A percentile compares a stretch with the other conserved stretches of the same genome.
These are phyloP conservation scores for Galium porrigens DNA, from an alignment of 305 asterid species.

Conservation along the genomic window DNA sequence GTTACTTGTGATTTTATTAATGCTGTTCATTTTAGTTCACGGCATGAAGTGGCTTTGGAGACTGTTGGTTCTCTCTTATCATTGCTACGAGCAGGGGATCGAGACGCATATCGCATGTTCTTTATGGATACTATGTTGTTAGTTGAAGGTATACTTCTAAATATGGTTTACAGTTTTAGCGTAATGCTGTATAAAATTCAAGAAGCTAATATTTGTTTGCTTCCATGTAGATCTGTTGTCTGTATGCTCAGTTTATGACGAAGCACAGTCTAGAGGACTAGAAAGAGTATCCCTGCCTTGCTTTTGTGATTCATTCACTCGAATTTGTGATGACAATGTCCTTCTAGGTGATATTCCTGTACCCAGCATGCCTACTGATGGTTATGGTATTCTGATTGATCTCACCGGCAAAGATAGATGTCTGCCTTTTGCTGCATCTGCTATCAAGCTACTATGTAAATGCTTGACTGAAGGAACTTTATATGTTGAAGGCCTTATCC, in stretches of 20 bases:
- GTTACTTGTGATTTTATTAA: background rate
- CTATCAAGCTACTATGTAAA: constrained; percentile 64
- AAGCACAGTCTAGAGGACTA: constrained; percentile 24
- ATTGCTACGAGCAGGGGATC: constrained; percentile 70
- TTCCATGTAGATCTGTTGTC: constrained; percentile 43
- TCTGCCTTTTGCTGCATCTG: constrained; percentile 59
- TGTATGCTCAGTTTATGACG: constrained; percentile 34
- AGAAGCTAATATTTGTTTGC: constrained; percentile 12
- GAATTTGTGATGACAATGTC: constrained; percentile 30
- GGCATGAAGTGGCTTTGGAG: constrained; percentile 55
- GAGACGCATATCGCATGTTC: constrained; percentile 68
- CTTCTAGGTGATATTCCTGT: constrained; percentile 50
- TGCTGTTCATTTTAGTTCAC: constrained; percentile 28
- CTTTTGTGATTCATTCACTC: constrained; percentile 41
- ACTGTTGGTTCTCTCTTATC: constrained; percentile 60
- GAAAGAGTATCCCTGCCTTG: constrained; percentile 42
- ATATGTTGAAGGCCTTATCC: constrained; percentile 77
- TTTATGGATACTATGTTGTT: constrained; percentile 55
- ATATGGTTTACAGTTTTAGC: background rate
- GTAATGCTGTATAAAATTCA: background rate
- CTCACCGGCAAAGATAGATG: constrained; percentile 61
- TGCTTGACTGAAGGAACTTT: constrained; percentile 79
- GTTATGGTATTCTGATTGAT: constrained; percentile 54
- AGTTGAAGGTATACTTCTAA: constrained; percentile 42
- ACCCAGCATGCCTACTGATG: constrained; percentile 37